Evolutionary conservation across 2,329 filamentous ascomycete genomes (phyloP).

Genomic region (Beauveria medogensis): DNA sequence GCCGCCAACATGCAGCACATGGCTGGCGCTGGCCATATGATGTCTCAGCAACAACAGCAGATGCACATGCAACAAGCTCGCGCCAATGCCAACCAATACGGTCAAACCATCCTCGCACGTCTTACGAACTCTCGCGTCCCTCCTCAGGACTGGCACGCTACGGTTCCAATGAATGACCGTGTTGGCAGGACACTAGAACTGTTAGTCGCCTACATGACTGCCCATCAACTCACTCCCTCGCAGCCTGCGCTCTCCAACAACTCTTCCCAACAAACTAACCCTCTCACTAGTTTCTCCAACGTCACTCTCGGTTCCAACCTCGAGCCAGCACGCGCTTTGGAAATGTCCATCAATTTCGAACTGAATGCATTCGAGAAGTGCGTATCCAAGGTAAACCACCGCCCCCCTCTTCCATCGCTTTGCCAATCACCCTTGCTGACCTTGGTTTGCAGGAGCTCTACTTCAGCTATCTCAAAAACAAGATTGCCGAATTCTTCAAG

Average conservation of each 20-base stretch:
- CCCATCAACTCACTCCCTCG: not conserved
- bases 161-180: constrained; percentile 30
- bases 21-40: constrained; percentile 34
- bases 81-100: constrained; percentile 21
- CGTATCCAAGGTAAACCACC: constrained; percentile 37
- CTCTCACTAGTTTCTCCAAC: constrained; percentile 39
- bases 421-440: constrained; percentile 5
- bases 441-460: constrained; percentile 37
- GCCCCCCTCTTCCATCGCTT: not conserved
- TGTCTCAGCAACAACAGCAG: constrained; percentile 32
- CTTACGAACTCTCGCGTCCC: constrained; percentile 26
- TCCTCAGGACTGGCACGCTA: constrained; percentile 29
- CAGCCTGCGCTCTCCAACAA: not conserved
- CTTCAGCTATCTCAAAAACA: constrained; percentile 38
- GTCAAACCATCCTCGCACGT: constrained; percentile 33
- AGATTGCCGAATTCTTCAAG: constrained; percentile 40
- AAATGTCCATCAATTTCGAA: constrained; percentile 29
- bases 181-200: constrained; percentile 35
- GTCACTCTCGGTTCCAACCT: constrained; percentile 32
- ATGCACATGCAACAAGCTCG: constrained; percentile 26
- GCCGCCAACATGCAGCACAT: constrained; percentile 54
- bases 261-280: not conserved
- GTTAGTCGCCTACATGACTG: constrained; percentile 24
- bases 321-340: not conserved
- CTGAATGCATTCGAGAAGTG: constrained; percentile 38